Percentiles rank a stretch among this genome's conserved stretches.
These are phyloP conservation scores for Priceomyces medius DNA, from an alignment of 805 yeast genomes.

Conservation along the genomic window DNA sequence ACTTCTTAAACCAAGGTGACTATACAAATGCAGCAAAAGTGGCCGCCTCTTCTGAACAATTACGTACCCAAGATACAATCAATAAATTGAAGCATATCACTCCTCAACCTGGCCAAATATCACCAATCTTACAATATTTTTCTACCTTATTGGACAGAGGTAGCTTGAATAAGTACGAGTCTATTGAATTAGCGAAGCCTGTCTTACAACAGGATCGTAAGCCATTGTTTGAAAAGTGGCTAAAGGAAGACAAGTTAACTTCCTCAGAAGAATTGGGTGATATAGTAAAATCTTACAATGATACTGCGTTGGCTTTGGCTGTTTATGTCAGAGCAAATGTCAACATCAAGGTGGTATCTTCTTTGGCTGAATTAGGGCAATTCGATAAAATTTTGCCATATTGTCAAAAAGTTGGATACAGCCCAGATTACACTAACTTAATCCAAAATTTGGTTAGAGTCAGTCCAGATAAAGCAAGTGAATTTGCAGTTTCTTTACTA, in stretches of 20 bases:
- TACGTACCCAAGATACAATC: conserved; percentile 93
- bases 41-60: conserved; percentile 90
- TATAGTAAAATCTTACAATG: conserved; percentile 79
- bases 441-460: conserved; percentile 88
- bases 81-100: conserved; percentile 87
- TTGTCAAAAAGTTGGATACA: conserved; percentile 82
- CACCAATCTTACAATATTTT: conserved; percentile 92
- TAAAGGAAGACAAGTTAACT: conserved; percentile 90
- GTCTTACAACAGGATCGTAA: conserved; percentile 93
- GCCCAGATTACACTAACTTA: conserved; percentile 86
- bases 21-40: conserved; percentile 92
- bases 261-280: conserved; percentile 98
- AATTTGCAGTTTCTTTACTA: conserved; percentile 86
- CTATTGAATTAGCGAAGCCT: conserved; percentile 92
- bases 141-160: conserved; percentile 91
- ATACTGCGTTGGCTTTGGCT: conserved; percentile 81
- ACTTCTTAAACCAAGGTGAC: conserved; percentile 78
- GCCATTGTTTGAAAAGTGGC: conserved; percentile 92
- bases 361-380: conserved; percentile 93
- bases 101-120: conserved; percentile 90
- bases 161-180: conserved; percentile 86
- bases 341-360: conserved; percentile 86
- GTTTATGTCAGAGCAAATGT: conserved; percentile 82
- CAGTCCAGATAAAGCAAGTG: conserved; percentile 97
- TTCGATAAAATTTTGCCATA: conserved; percentile 94